Conservation (phyloP, 345 rosid genomes). For the Populus ilicifolia region DNA sequence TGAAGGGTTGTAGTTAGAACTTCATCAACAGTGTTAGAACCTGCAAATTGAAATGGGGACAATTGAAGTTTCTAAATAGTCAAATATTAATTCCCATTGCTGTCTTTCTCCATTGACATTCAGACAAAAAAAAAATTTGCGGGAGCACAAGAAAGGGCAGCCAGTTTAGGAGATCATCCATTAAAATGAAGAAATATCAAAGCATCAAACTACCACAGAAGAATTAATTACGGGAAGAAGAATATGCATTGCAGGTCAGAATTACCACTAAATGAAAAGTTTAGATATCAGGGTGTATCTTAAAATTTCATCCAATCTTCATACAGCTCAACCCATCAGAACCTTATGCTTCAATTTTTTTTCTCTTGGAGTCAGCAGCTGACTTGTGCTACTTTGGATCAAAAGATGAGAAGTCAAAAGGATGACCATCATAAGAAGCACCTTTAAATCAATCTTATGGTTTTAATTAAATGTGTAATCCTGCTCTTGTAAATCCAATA, state of each 20-base stretch:
- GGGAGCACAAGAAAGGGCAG: no score
- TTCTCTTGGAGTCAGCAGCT: no score
- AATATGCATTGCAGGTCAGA: not conserved
- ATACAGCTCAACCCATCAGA: no score
- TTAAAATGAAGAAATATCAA: not conserved
- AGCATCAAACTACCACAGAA: not conserved
- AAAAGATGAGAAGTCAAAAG: not conserved
- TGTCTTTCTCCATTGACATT: no score
- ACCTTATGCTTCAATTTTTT: no score
- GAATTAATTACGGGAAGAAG: not conserved
- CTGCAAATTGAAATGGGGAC: conserved; percentile 31
- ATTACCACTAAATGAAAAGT: not conserved
- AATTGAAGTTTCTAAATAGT: no score
- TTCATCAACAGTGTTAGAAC: conserved; percentile 50
- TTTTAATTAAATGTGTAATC: no score
- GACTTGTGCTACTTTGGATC: not conserved
- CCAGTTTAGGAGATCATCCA: not conserved
- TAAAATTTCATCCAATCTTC: not conserved
- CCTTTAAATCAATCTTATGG: no score
- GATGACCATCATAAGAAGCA: no score
- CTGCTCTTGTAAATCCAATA: no score
- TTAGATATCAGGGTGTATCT: not conserved
- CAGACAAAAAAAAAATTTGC: no score
- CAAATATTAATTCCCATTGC: no score
- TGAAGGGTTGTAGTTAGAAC: conserved; percentile 50